These are phyloP conservation scores for Alternaria sp. DNA, from an alignment of 2,329 filamentous ascomycete genomes.

Conservation along the genomic window DNA sequence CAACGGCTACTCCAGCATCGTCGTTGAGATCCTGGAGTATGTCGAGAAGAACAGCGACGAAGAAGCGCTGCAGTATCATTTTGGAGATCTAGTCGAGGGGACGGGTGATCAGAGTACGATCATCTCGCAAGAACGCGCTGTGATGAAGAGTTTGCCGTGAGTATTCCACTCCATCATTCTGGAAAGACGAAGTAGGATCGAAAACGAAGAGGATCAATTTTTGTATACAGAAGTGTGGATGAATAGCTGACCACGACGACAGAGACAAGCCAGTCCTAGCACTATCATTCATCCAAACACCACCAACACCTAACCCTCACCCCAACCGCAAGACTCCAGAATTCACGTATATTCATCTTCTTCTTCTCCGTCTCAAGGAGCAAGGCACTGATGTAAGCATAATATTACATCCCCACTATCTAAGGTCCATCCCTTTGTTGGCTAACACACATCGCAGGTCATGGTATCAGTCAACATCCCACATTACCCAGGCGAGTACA, in stretches of 20 bases:
- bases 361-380: slow-evolving; percentile 76
- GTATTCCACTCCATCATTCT: slow-evolving; percentile 14
- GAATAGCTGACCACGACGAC: background rate
- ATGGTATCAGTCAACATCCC: slow-evolving; percentile 89
- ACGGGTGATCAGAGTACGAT: slow-evolving; percentile 48
- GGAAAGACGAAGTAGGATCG: too few relatives aligned
- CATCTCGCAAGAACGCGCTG: slow-evolving; percentile 32
- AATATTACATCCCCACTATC: too few relatives aligned
- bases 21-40: slow-evolving; percentile 88
- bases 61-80: slow-evolving; percentile 63
- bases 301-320: slow-evolving; percentile 45
- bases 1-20: slow-evolving; percentile 82
- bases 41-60: slow-evolving; percentile 73
- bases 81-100: slow-evolving; percentile 54
- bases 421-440: background rate
- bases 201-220: background rate
- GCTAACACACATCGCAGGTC: slow-evolving; percentile 48
- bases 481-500: slow-evolving; percentile 76
- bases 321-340: slow-evolving; percentile 48
- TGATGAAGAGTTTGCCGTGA: slow-evolving; percentile 48
- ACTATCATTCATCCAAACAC: slow-evolving; percentile 65
- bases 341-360: slow-evolving; percentile 77
- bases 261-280: slow-evolving; percentile 67
- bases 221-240: background rate
- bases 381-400: slow-evolving; percentile 69